Evolutionary conservation across 176 grass and related monocot species (phyloP), one percentile per base, ranked within the genome.

Genomic region (Canna indica): DNA sequence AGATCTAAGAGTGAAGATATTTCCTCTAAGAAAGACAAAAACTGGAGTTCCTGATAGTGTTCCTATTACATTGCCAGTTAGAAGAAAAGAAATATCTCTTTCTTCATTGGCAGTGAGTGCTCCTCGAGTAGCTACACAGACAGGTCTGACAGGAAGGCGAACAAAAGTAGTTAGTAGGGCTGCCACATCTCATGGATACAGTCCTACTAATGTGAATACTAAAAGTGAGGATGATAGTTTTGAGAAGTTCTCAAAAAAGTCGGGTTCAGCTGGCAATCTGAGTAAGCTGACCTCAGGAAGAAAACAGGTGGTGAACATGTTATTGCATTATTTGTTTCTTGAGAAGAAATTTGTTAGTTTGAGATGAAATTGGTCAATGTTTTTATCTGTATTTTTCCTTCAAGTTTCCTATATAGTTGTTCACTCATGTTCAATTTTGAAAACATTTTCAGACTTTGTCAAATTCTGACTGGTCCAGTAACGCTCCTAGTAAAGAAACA

Each of bases 41-140:
- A 24, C 44, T 67, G 78, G 70, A 82, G 70, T 82, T 67, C 70
- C 70, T 70, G 88, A 88, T 24, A 11, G 17, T 65, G 54, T 32
- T 77, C 46, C 71, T 76, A 22, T 83, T 72, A 71, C 59, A 73
- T 67, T 88, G 75, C 95, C 95, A 69, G 73, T 64, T 71, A 89
- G 86, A 78, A 90, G 75, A 68, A 99, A 99, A 75, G 82, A 99
- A 71, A 90, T 85, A 69, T 94, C 87, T 71, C 82, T 99, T 80
- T 94, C 95, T 75, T 99, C 95, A 66, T 90, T 99, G 75, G 90
- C 72, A 10, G 86, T 99, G 65, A 80, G 72, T 7, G 73, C 80
- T 73, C 90, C 90, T 67, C 84, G 71, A 20, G 74, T 88, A 71
- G 76, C 84, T 41, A 82, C 46, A 69, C 78, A 60, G 18, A 70